Percentiles rank a stretch among this genome's conserved stretches.
phyloP scores from a whole-genome alignment of 208 protist genomes.

The Crithidia expoeki region DNA sequence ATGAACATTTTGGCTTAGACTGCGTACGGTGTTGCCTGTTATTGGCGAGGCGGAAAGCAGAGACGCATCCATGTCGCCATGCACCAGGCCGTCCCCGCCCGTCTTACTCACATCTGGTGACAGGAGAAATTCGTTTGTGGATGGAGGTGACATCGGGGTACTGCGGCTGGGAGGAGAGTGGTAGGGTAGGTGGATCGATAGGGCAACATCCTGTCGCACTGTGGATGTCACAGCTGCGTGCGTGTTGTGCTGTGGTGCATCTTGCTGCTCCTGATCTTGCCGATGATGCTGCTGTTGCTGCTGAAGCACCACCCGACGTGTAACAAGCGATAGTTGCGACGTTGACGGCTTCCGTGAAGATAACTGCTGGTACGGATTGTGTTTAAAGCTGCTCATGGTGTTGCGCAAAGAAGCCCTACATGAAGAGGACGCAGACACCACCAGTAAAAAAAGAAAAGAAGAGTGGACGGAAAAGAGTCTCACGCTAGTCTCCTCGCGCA shows the following conservation, averaged over 20 bases:
- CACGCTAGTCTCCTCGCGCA: not conserved
- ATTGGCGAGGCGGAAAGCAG: not conserved
- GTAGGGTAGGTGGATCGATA: not conserved
- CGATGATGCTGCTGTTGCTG: slow-evolving; percentile 1
- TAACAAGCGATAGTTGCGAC: not conserved
- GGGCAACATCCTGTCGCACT: not conserved
- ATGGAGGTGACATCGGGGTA: not conserved
- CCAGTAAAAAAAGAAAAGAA: not conserved
- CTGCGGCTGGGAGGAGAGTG: not conserved
- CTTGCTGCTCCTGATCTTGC: not conserved
- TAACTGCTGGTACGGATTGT: slow-evolving; percentile 39
- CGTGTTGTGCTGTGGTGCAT: not conserved
- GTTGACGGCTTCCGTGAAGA: slow-evolving; percentile 13
- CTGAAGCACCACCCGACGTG: not conserved
- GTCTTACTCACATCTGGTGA: not conserved
- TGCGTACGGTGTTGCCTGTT: not conserved
- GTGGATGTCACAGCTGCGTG: not conserved
- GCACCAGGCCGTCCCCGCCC: not conserved
- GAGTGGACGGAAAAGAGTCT: not conserved
- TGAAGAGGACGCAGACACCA: not conserved
- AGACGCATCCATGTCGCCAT: not conserved
- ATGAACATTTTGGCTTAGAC: not conserved
- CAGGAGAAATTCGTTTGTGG: not conserved
- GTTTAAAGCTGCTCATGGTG: slow-evolving; percentile 32
- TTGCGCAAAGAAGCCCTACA: not conserved